Percentiles rank a stretch among this genome's conserved stretches.
Evolutionary conservation across 2,329 filamentous ascomycete species (phyloP).

Genomic region (Talaromyces sp.): DNA sequence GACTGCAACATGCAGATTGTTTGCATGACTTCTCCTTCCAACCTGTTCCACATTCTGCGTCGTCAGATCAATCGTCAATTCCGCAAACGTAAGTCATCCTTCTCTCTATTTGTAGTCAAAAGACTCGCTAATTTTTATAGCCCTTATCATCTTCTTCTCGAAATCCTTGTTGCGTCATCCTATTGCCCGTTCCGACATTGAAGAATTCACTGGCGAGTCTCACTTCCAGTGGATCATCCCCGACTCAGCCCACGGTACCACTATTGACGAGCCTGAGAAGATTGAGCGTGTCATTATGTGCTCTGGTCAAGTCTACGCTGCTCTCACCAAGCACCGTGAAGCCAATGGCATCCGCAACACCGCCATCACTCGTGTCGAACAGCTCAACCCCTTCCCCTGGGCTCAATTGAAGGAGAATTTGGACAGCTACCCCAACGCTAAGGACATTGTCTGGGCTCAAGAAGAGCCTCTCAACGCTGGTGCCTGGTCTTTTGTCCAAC

Average conservation of each 20-base stretch:
- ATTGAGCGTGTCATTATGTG: slow-evolving; percentile 94
- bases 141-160: slow-evolving; percentile 96
- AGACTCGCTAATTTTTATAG: slow-evolving; percentile 42
- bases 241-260: slow-evolving; percentile 75
- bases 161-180: slow-evolving; percentile 95
- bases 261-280: slow-evolving; percentile 75
- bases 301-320: slow-evolving; percentile 88
- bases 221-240: slow-evolving; percentile 97
- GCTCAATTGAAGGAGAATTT: slow-evolving; percentile 94
- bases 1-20: slow-evolving; percentile 99
- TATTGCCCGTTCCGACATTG: slow-evolving; percentile 79
- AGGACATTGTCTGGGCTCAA: slow-evolving; percentile 96
- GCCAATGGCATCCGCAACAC: slow-evolving; percentile 84
- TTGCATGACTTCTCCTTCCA: slow-evolving; percentile 94
- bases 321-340: slow-evolving; percentile 85
- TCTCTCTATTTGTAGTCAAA: not conserved
- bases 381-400: slow-evolving; percentile 99
- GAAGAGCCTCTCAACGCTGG: slow-evolving; percentile 98
- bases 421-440: slow-evolving; percentile 93
- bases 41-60: slow-evolving; percentile 93
- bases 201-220: slow-evolving; percentile 85
- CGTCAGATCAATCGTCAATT: slow-evolving; percentile 99
- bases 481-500: slow-evolving; percentile 96
- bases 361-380: slow-evolving; percentile 92
- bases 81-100: slow-evolving; percentile 78